Conservation (phyloP, 1,139 yeast species). For the Debaryomycetaceae sp. region DNA sequence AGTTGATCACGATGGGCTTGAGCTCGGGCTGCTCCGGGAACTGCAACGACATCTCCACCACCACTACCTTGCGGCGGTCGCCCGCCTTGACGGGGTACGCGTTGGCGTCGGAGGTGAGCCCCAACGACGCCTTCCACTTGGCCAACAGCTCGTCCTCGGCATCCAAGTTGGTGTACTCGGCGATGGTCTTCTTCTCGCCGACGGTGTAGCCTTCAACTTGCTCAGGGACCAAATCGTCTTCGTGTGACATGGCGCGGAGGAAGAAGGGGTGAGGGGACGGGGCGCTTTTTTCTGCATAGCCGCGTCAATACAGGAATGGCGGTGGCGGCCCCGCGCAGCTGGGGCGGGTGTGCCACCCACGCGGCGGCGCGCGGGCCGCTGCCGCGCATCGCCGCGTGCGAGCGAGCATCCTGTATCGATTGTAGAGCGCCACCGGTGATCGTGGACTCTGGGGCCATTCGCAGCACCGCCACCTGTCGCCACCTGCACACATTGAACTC, state of each 20-base stretch:
- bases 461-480: too few relatives aligned
- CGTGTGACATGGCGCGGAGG: constrained; percentile 15
- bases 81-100: constrained; percentile 65
- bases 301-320: neutral
- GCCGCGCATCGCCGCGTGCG: too few relatives aligned
- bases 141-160: constrained; percentile 89
- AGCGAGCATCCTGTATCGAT: too few relatives aligned
- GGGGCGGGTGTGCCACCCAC: neutral
- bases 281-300: neutral
- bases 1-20: constrained; percentile 57
- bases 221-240: constrained; percentile 64
- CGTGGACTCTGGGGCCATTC: too few relatives aligned
- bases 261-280: constrained; percentile 1
- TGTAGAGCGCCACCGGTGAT: too few relatives aligned
- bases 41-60: constrained; percentile 68
- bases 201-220: constrained; percentile 68
- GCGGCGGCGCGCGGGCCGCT: neutral
- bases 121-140: constrained; percentile 90
- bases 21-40: constrained; percentile 57
- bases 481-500: too few relatives aligned
- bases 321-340: neutral
- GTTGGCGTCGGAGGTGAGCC: constrained; percentile 51
- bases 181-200: constrained; percentile 80
- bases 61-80: constrained; percentile 74
- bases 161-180: constrained; percentile 78